Base-by-base conservation (phyloP, 441 rosid genomes). In the Rhodomyrtus psidioides region DNA sequence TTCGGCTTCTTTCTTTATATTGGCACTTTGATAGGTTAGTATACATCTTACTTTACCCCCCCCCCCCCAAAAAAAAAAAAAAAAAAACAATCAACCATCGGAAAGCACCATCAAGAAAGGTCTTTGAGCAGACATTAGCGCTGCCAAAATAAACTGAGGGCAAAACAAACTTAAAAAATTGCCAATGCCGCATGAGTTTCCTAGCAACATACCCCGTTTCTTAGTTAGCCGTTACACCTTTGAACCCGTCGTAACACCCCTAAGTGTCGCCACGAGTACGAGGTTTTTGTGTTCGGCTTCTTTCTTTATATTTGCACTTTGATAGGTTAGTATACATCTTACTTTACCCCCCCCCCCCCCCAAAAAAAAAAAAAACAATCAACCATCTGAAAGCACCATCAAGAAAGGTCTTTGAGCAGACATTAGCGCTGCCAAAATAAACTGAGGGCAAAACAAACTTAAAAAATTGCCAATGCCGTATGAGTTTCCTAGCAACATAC, bases 151-250 rank as follows among this genome's bases (percentile, higher is more conserved):
- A 12, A 70, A 70, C 49, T 70, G 14, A 39, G n/a, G 79, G 79
- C 44, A 70, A 12, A 70, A 70, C 16, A 70, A 39, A 70, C 79
- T 70, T 2, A 70, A 70, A 21, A 70, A 39, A 6, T 70, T 39
- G 79, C 79, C 79, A 21, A 21, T 39, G 49, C 9, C n/a, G 23
- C 12, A 39, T 59, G 16, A 39, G 79, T 70, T 10, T 34, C 39
- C 79, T 24, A 34, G 39, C 19, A 6, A 87, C 91, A 54, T 95
- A 97, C 99, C 97, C 34, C 34, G 34, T 4, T 34, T 34, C 34
- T 34, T 34, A 34, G 34, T 34, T 34, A 34, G 34, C 34, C 34
- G 4, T 34, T 34, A 4, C 34, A 34, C 34, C 34, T 34, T 34
- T 34, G 34, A 2, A 34, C 34, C 34, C 34, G 34, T 34, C 34